These are phyloP conservation scores for Ustilago xerochloae DNA, from an alignment of 1,284 basidiomycete species.

Conservation along the genomic window DNA sequence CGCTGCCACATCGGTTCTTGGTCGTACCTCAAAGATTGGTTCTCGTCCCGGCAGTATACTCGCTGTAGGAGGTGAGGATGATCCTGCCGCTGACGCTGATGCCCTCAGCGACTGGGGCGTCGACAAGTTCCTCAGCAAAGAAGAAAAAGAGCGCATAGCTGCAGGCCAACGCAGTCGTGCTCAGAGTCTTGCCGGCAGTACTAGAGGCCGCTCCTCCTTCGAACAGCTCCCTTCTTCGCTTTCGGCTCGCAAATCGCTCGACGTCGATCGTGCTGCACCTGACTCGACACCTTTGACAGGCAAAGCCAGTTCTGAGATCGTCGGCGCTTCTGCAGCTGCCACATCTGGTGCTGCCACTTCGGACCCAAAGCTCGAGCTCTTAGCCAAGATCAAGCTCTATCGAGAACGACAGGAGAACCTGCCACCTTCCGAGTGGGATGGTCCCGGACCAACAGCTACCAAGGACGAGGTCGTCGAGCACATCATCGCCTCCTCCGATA, in stretches of 20 bases:
- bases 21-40: constrained; percentile 30
- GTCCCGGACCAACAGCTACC: constrained; percentile 46
- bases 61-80: background rate
- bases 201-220: constrained; percentile 13
- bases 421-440: constrained; percentile 51
- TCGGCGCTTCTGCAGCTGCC: background rate
- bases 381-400: constrained; percentile 62
- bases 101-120: constrained; percentile 58
- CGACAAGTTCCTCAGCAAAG: constrained; percentile 60
- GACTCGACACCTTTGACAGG: background rate
- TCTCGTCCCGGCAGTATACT: constrained; percentile 32
- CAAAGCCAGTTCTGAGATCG: constrained; percentile 39
- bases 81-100: constrained; percentile 24
- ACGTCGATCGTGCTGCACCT: constrained; percentile 9
- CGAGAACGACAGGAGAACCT: constrained; percentile 60
- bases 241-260: constrained; percentile 16
- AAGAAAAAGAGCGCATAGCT: constrained; percentile 44
- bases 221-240: constrained; percentile 8
- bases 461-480: constrained; percentile 50
- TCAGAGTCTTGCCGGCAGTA: constrained; percentile 39
- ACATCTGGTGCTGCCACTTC: background rate
- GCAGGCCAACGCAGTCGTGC: constrained; percentile 39
- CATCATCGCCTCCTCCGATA: constrained; percentile 30
- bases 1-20: constrained; percentile 26
- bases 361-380: constrained; percentile 42